phyloP scores from a whole-genome alignment of 345 rosid species.

The Toxicodendron radicans region DNA sequence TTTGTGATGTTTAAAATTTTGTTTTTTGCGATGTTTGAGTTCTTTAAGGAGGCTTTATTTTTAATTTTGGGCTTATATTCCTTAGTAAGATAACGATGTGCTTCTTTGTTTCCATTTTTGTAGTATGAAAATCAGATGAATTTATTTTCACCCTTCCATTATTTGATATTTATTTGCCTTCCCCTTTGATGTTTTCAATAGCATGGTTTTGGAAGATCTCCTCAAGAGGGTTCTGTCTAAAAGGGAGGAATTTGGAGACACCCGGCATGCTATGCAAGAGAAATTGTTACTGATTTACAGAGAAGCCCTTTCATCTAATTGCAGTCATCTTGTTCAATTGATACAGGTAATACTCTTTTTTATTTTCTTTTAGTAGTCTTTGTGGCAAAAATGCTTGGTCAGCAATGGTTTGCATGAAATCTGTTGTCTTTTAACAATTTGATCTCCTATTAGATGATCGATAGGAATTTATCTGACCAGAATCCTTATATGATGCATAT shows the following conservation, averaged over 20 bases:
- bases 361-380: slow-evolving; percentile 16
- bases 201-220: slow-evolving; percentile 69
- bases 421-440: neutral
- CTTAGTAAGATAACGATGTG: neutral
- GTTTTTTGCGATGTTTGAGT: neutral
- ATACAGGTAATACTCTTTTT: slow-evolving; percentile 57
- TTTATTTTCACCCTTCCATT: neutral
- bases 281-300: slow-evolving; percentile 60
- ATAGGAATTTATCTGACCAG: slow-evolving; percentile 13
- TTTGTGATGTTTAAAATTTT: neutral
- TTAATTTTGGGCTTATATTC: neutral
- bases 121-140: neutral
- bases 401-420: neutral
- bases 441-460: neutral
- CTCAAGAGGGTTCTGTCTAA: slow-evolving; percentile 64
- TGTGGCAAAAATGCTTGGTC: slow-evolving; percentile 1
- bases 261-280: slow-evolving; percentile 57
- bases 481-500: slow-evolving; percentile 18
- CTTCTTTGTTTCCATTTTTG: neutral
- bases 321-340: slow-evolving; percentile 59
- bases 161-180: slow-evolving; percentile 18
- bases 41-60: neutral
- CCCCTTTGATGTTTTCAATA: slow-evolving; percentile 39
- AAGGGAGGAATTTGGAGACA: slow-evolving; percentile 54
- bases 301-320: slow-evolving; percentile 75